Evolutionary conservation across 2,329 filamentous ascomycete species (phyloP).

Genomic region (Neonectria neomacrospora): DNA sequence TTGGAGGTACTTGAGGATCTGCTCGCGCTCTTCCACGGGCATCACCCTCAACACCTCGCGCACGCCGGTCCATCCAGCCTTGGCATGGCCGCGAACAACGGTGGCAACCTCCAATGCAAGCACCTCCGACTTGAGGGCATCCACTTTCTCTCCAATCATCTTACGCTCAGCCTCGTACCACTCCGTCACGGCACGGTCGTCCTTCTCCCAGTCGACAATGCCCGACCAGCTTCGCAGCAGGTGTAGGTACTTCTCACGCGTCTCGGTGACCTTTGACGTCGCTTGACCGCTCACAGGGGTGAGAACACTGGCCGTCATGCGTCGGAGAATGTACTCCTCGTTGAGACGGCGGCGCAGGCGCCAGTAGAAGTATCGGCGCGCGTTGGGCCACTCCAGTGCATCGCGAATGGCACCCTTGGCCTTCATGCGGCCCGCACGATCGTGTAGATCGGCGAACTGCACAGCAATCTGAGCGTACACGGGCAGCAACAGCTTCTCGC

Average conservation of each 20-base stretch:
- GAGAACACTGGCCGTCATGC: conserved; percentile 69
- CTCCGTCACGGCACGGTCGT: conserved; percentile 84
- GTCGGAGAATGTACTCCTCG: conserved; percentile 96
- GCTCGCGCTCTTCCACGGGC: conserved; percentile 88
- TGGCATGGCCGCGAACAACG: conserved; percentile 60
- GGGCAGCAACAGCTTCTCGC: conserved; percentile 89
- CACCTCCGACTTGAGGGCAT: conserved; percentile 81
- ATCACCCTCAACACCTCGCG: conserved; percentile 87
- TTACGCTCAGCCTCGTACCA: conserved; percentile 98
- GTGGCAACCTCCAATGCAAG: conserved; percentile 60
- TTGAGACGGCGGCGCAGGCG: conserved; percentile 95
- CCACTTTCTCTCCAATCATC: conserved; percentile 83
- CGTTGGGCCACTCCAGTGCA: conserved; percentile 84
- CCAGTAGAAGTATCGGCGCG: conserved; percentile 99
- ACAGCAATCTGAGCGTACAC: conserved; percentile 96
- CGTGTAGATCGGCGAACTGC: conserved; percentile 97
- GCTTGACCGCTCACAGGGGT: conserved; percentile 46
- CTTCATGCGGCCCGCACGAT: conserved; percentile 96
- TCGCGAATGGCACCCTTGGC: conserved; percentile 95
- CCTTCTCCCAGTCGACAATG: conserved; percentile 78
- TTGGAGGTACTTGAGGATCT: conserved; percentile 72
- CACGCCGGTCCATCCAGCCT: conserved; percentile 85
- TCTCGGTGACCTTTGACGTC: conserved; percentile 58
- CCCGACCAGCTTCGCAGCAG: conserved; percentile 86
- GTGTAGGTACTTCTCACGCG: conserved; percentile 75